Evolutionary conservation across 495 filamentous ascomycete genomes (phyloP).

Genomic region (Xanthoparmelia taractica): DNA sequence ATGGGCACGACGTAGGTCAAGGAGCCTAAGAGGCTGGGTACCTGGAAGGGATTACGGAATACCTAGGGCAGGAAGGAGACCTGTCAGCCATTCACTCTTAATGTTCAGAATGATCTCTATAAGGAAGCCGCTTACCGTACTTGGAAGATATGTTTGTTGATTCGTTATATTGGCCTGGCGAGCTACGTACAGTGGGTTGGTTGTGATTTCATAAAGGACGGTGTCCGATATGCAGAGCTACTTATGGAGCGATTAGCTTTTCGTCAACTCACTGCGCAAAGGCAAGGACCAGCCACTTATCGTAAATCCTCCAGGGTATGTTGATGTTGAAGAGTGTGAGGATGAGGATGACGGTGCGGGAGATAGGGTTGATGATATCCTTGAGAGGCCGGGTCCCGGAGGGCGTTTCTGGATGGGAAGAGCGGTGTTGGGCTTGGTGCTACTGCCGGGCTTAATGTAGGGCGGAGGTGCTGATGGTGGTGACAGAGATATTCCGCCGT

Average conservation of each 20-base stretch:
- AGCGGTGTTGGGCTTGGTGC: not conserved
- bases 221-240: not conserved
- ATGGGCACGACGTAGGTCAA: no score
- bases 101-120: no score
- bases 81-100: no score
- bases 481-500: not conserved
- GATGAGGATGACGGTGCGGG: not conserved
- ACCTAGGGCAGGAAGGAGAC: no score
- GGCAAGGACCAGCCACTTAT: not conserved
- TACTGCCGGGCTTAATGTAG: not conserved
- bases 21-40: no score
- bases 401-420: not conserved
- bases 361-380: not conserved
- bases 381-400: not conserved
- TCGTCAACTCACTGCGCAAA: no score
- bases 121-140: no score
- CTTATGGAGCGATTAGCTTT: not conserved
- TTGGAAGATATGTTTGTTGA: no score
- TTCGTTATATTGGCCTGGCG: not conserved
- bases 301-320: conserved; percentile 4
- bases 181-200: not conserved
- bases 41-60: no score
- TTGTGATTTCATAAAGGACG: not conserved
- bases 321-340: conserved; percentile 12
- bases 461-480: not conserved